These are phyloP conservation scores for Candolleomyces eurysporus DNA, from an alignment of 768 basidiomycete species.

Conservation along the genomic window DNA sequence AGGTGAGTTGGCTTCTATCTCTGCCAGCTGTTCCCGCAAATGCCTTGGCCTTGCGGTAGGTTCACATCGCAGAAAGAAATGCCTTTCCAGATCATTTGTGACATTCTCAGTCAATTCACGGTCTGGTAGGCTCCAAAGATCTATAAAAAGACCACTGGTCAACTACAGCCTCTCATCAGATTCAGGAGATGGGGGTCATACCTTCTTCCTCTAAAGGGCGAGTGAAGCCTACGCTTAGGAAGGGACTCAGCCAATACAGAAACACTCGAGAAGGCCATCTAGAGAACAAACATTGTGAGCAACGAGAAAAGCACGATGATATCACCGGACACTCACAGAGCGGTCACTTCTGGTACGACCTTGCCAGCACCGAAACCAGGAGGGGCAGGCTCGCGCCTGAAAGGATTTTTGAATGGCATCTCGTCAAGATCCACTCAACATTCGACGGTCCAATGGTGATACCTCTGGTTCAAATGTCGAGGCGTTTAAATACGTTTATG, in stretches of 20 bases:
- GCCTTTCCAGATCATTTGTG: constrained; percentile 35
- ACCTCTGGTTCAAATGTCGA: no score
- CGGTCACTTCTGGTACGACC: constrained; percentile 38
- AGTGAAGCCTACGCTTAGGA: constrained; percentile 48
- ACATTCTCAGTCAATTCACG: constrained; percentile 29
- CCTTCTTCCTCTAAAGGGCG: constrained; percentile 51
- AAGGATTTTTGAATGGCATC: constrained; percentile 29
- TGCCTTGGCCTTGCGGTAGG: constrained; percentile 35
- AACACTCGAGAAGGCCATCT: constrained; percentile 37
- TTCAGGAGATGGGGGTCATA: constrained; percentile 12
- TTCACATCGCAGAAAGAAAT: constrained; percentile 44
- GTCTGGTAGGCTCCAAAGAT: constrained; percentile 45
- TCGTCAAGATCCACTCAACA: no score
- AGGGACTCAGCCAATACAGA: constrained; percentile 47
- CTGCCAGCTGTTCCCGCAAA: background rate
- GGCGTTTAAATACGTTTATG: no score
- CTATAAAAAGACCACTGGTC: constrained; percentile 21
- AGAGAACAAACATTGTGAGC: background rate
- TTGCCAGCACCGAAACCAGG: constrained; percentile 47
- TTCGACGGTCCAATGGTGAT: no score
- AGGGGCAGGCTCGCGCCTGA: constrained; percentile 44
- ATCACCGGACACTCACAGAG: constrained; percentile 28
- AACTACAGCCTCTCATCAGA: background rate
- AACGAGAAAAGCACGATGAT: background rate
- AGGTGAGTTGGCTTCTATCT: background rate